Conservation (phyloP, 2,329 filamentous ascomycete species). For the Alternaria alternata region DNA sequence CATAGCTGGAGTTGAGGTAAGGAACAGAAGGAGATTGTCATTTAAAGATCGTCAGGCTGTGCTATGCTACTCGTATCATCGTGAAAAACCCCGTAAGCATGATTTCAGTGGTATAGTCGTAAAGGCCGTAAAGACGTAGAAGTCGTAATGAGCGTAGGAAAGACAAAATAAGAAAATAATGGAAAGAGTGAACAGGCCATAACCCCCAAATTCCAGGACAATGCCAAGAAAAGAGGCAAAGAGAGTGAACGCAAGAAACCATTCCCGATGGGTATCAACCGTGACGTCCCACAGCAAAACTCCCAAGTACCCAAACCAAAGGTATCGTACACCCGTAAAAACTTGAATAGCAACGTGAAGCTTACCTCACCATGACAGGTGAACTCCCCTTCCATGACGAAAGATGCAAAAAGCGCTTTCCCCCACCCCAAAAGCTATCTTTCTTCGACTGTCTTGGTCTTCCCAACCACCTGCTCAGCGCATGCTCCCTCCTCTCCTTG, state of each 20-base stretch:
- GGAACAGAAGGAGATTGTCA: background rate
- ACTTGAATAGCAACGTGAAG: background rate
- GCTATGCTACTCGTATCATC: slow-evolving; percentile 7
- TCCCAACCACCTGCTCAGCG: slow-evolving; percentile 45
- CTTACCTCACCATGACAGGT: slow-evolving; percentile 11
- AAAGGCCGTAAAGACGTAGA: background rate
- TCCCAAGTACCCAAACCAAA: background rate
- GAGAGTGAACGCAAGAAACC: background rate
- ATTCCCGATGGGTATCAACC: slow-evolving; percentile 2
- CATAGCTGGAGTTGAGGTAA: background rate
- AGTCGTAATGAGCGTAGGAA: slow-evolving; percentile 2
- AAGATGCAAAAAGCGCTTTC: slow-evolving; percentile 17
- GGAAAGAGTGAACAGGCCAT: slow-evolving; percentile 6
- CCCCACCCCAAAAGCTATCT: slow-evolving; percentile 48
- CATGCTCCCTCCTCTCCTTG: slow-evolving; percentile 29
- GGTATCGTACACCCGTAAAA: background rate
- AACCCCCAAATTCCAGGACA: background rate
- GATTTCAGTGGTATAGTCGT: background rate
- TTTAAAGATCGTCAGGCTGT: slow-evolving; percentile 1
- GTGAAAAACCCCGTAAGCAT: background rate
- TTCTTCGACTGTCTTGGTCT: slow-evolving; percentile 35
- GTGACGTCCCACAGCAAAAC: background rate
- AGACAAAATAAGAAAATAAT: slow-evolving; percentile 2
- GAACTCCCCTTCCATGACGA: slow-evolving; percentile 10
- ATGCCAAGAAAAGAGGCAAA: background rate